Evolutionary conservation across 176 grass and related monocot genomes (phyloP).

Genomic region (Dendrocalamus sinicus): DNA sequence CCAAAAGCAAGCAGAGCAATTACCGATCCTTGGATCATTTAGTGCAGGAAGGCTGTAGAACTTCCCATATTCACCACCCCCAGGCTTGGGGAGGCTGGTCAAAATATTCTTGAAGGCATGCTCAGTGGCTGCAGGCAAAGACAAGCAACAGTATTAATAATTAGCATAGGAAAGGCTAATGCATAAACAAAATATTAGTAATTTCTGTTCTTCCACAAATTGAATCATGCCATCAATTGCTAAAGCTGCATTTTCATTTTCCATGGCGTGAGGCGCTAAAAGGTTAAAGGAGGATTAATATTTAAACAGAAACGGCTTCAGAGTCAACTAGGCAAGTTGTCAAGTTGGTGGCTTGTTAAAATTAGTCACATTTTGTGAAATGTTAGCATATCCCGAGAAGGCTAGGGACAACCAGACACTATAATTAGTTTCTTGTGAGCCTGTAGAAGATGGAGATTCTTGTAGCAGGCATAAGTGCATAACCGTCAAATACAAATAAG

Average conservation of each 20-base stretch:
- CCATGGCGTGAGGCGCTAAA: neutral
- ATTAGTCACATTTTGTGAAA: neutral
- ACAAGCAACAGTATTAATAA: conserved; percentile 23
- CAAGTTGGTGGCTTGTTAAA: neutral
- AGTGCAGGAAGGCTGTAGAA: conserved; percentile 81
- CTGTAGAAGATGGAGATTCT: neutral
- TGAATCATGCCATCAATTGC: neutral
- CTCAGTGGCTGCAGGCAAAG: conserved; percentile 58
- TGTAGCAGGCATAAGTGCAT: neutral
- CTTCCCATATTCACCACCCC: conserved; percentile 87
- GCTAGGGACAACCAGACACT: neutral
- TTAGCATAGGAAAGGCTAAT: conserved; percentile 19
- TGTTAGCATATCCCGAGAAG: neutral
- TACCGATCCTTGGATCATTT: conserved; percentile 91
- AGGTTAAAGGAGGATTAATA: neutral
- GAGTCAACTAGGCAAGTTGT: conserved; percentile 33
- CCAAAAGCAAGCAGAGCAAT: conserved; percentile 26
- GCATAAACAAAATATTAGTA: conserved; percentile 20
- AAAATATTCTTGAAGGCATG: conserved; percentile 72
- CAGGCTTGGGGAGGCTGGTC: conserved; percentile 80
- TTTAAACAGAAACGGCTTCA: neutral
- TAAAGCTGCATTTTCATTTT: conserved; percentile 10
- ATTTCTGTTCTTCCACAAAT: neutral
- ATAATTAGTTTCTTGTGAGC: neutral
- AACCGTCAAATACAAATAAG: neutral